Conservation (phyloP, 1,284 basidiomycete species). For the Xerocomus nothofagi region DNA sequence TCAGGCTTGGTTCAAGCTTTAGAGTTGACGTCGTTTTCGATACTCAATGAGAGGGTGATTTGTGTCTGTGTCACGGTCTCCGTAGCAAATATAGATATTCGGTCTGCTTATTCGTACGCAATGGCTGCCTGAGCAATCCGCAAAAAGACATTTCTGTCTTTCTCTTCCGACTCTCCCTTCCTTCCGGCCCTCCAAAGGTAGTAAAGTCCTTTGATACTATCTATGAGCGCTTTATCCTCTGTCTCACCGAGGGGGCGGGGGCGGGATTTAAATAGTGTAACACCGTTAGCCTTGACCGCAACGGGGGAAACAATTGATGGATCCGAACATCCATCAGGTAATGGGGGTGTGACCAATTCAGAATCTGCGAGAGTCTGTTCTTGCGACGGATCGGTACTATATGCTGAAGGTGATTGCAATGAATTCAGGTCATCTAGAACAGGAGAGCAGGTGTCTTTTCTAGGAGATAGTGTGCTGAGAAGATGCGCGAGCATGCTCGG, state of each 20-base stretch:
- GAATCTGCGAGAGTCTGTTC: constrained; percentile 25
- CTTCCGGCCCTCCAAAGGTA: constrained; percentile 30
- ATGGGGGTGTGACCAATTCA: constrained; percentile 27
- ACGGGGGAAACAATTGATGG: constrained; percentile 17
- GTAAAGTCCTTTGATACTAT: constrained; percentile 38
- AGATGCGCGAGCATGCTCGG: constrained; percentile 26
- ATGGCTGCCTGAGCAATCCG: constrained; percentile 31
- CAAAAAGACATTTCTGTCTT: constrained; percentile 24
- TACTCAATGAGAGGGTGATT: neutral
- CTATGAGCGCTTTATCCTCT: constrained; percentile 21
- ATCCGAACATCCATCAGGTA: constrained; percentile 12
- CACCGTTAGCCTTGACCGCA: constrained; percentile 14
- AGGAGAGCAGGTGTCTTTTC: constrained; percentile 18
- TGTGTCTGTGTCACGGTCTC: neutral
- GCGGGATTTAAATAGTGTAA: constrained; percentile 5
- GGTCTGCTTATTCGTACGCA: constrained; percentile 17
- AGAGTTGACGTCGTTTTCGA: constrained; percentile 1
- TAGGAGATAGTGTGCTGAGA: constrained; percentile 28
- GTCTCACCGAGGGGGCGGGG: constrained; percentile 1
- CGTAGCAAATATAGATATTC: neutral
- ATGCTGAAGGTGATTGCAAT: constrained; percentile 10
- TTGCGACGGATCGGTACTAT: constrained; percentile 12
- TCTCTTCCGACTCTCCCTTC: constrained; percentile 15
- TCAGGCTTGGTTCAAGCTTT: constrained; percentile 11
- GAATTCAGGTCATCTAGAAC: constrained; percentile 7